These are phyloP conservation scores for Dryas octopetala DNA, from an alignment of 306 rosid genomes.

Conservation along the genomic window DNA sequence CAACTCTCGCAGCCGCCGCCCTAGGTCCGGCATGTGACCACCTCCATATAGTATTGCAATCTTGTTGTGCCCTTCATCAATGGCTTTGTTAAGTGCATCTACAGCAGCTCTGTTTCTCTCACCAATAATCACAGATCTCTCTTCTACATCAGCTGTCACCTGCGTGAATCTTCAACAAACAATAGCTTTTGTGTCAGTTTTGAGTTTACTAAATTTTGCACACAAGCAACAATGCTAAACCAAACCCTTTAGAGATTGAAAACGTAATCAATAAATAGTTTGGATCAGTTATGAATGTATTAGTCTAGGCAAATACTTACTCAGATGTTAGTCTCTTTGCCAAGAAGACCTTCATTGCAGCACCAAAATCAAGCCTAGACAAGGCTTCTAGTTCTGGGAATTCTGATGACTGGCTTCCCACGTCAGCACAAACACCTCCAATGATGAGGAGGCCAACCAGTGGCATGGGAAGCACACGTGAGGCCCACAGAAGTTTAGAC, in stretches of 20 bases:
- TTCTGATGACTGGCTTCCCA: constrained; percentile 60
- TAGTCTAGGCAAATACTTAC: constrained; percentile 39
- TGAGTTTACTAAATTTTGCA: not conserved
- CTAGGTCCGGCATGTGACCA: constrained; percentile 98
- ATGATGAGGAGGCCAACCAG: constrained; percentile 86
- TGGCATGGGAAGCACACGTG: constrained; percentile 97
- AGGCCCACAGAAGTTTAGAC: constrained; percentile 92
- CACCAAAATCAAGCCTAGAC: constrained; percentile 88
- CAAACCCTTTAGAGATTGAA: not conserved
- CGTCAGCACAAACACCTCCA: constrained; percentile 72
- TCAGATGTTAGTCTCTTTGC: constrained; percentile 84
- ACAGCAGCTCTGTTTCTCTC: constrained; percentile 81
- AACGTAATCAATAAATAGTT: not conserved
- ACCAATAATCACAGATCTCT: constrained; percentile 79
- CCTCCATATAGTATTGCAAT: constrained; percentile 96
- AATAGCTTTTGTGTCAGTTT: constrained; percentile 28
- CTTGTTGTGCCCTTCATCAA: constrained; percentile 68
- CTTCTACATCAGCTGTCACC: constrained; percentile 74
- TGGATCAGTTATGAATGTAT: not conserved
- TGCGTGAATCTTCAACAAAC: constrained; percentile 62
- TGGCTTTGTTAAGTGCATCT: constrained; percentile 55
- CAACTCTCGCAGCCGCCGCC: constrained; percentile 77
- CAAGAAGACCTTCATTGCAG: constrained; percentile 87
- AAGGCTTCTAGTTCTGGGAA: constrained; percentile 92
- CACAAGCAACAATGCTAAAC: not conserved